Evolutionary conservation across 352 stramenopile genomes (phyloP).

Genomic region (Globisporangium takayamanum): DNA sequence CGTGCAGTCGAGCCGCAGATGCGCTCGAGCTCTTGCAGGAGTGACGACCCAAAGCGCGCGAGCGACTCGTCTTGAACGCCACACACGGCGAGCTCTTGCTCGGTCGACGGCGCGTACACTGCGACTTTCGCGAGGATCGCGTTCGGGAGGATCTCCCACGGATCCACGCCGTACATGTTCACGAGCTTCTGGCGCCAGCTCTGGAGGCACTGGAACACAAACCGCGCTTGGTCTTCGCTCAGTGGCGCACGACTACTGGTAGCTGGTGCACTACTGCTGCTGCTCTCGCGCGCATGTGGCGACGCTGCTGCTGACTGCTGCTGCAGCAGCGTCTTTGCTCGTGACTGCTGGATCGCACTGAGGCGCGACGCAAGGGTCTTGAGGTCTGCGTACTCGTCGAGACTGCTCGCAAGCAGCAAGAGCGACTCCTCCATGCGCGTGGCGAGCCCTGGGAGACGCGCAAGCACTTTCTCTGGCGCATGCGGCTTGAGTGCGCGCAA

Average conservation of each 20-base stretch:
- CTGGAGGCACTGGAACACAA: conserved; percentile 69
- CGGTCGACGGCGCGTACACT: conserved; percentile 42
- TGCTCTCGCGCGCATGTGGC: neutral
- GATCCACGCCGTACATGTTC: conserved; percentile 56
- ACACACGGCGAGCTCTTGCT: conserved; percentile 50
- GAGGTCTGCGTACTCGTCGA: conserved; percentile 91
- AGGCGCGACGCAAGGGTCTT: conserved; percentile 91
- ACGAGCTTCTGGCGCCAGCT: conserved; percentile 76
- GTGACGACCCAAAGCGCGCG: conserved; percentile 51
- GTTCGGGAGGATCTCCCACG: conserved; percentile 73
- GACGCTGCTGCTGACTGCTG: conserved; percentile 25
- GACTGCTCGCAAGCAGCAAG: conserved; percentile 67
- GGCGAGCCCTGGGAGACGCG: conserved; percentile 94
- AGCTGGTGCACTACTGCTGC: conserved; percentile 8
- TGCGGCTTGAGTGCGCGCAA: conserved; percentile 92
- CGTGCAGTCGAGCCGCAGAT: conserved; percentile 13
- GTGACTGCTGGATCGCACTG: conserved; percentile 74
- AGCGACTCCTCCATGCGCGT: conserved; percentile 94
- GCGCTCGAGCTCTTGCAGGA: conserved; percentile 48
- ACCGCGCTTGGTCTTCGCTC: conserved; percentile 47
- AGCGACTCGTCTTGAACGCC: conserved; percentile 40
- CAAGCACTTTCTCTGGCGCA: conserved; percentile 91
- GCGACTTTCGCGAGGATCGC: conserved; percentile 66
- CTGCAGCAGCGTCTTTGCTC: conserved; percentile 52
- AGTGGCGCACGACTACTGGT: conserved; percentile 22